These are phyloP conservation scores for Galerina marginata DNA, from an alignment of 768 basidiomycete species.

Conservation along the genomic window DNA sequence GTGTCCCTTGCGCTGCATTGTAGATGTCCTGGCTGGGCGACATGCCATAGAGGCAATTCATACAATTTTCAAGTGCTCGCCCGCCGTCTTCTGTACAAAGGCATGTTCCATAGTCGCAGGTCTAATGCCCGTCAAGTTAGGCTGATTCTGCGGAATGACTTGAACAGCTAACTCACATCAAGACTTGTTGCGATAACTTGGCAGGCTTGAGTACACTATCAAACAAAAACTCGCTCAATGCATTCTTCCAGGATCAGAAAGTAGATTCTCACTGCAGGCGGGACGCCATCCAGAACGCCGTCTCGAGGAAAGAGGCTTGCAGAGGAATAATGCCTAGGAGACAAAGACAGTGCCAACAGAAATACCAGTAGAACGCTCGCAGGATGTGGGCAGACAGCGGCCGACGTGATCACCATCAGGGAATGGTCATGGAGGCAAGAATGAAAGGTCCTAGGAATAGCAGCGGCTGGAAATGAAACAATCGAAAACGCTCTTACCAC, in stretches of 20 bases:
- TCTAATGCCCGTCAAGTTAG: background rate
- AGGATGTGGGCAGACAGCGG: too few relatives aligned
- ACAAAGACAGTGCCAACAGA: too few relatives aligned
- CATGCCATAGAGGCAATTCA: slow-evolving; percentile 18
- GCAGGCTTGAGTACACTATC: slow-evolving; percentile 9
- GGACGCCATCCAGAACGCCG: slow-evolving; percentile 3
- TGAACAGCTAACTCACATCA: background rate
- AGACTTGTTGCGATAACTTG: background rate
- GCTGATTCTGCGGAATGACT: background rate
- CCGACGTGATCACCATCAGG: too few relatives aligned
- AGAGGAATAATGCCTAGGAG: too few relatives aligned
- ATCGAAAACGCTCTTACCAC: too few relatives aligned
- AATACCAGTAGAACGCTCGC: too few relatives aligned
- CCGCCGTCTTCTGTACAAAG: slow-evolving; percentile 17
- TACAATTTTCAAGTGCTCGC: slow-evolving; percentile 10
- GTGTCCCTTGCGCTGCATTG: slow-evolving; percentile 12
- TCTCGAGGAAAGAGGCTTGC: too few relatives aligned
- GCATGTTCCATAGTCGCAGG: slow-evolving; percentile 17
- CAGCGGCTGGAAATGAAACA: too few relatives aligned
- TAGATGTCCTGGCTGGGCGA: slow-evolving; percentile 12
- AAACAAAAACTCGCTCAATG: background rate
- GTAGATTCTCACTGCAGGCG: slow-evolving; percentile 4
- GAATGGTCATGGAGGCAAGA: too few relatives aligned
- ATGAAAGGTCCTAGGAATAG: too few relatives aligned
- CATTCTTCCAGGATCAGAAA: too few relatives aligned